Evolutionary conservation across 371 early-diverging fungal species (phyloP).

Genomic region (Rhizopus delemar): DNA sequence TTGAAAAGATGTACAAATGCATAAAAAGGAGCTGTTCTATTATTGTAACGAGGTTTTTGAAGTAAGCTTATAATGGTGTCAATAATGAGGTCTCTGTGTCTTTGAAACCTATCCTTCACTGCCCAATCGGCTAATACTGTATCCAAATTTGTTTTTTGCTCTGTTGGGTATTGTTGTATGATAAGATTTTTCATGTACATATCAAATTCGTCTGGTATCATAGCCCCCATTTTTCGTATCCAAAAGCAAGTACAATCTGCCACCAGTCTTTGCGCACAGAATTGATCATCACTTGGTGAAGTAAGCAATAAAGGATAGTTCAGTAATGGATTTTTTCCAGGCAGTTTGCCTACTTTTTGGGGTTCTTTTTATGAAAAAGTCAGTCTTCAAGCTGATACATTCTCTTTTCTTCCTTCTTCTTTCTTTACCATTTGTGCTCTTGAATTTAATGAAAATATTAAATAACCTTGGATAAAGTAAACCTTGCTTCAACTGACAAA

Average conservation of each 20-base stretch:
- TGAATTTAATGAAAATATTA: background rate
- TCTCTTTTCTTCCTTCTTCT: too few relatives aligned
- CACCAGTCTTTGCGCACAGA: constrained; percentile 12
- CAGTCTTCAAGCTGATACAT: background rate
- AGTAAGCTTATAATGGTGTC: constrained; percentile 20
- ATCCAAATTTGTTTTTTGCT: constrained; percentile 37
- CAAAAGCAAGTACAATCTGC: constrained; percentile 21
- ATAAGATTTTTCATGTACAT: constrained; percentile 23
- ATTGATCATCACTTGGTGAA: constrained; percentile 17
- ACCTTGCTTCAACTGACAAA: background rate
- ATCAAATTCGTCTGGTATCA: constrained; percentile 26
- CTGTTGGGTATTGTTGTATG: constrained; percentile 31
- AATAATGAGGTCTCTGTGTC: constrained; percentile 24
- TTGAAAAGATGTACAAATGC: constrained; percentile 37
- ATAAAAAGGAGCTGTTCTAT: constrained; percentile 35
- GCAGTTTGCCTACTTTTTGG: background rate
- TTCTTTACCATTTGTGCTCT: background rate
- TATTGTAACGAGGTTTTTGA: constrained; percentile 26
- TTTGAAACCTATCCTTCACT: constrained; percentile 26
- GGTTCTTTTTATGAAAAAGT: background rate
- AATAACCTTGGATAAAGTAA: background rate
- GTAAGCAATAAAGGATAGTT: background rate
- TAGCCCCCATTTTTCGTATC: constrained; percentile 20
- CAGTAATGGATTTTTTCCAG: constrained; percentile 16
- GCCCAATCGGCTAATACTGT: constrained; percentile 39